A percentile compares a stretch with the other conserved stretches of the same genome.
Evolutionary conservation across 257 asterid species (phyloP).

Genomic region (Gardenia jasminoides): DNA sequence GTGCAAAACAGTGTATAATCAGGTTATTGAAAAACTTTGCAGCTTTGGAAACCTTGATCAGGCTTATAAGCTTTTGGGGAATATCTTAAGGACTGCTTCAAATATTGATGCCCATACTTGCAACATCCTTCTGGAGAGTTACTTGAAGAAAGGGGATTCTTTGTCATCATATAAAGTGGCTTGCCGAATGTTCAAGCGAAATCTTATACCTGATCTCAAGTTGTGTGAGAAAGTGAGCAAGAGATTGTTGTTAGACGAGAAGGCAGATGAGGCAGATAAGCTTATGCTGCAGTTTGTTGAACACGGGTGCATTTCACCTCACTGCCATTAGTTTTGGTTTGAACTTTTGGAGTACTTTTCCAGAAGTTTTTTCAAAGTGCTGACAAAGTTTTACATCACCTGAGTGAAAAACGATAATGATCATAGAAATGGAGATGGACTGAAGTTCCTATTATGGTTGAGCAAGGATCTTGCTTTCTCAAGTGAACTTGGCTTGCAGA

Average conservation of each 20-base stretch:
- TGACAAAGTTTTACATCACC: not conserved
- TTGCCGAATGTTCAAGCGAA: conserved; percentile 84
- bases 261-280: conserved; percentile 72
- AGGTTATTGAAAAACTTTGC: conserved; percentile 80
- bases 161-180: conserved; percentile 78
- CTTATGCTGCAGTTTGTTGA: conserved; percentile 84
- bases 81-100: conserved; percentile 69
- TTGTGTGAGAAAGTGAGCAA: conserved; percentile 75
- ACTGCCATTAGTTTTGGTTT: conserved; percentile 12
- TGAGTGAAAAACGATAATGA: not conserved
- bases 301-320: conserved; percentile 51
- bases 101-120: conserved; percentile 64
- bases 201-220: conserved; percentile 77
- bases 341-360: not conserved
- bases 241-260: conserved; percentile 45
- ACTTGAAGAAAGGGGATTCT: conserved; percentile 62
- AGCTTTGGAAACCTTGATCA: conserved; percentile 57
- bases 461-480: not conserved
- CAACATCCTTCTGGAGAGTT: conserved; percentile 62
- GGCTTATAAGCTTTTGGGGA: conserved; percentile 76
- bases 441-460: not conserved
- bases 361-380: not conserved
- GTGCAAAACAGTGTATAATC: conserved; percentile 64
- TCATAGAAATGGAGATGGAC: not conserved
- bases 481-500: not conserved